Evolutionary conservation across 768 basidiomycete genomes (phyloP).

Genomic region (Clathrus columnatus): DNA sequence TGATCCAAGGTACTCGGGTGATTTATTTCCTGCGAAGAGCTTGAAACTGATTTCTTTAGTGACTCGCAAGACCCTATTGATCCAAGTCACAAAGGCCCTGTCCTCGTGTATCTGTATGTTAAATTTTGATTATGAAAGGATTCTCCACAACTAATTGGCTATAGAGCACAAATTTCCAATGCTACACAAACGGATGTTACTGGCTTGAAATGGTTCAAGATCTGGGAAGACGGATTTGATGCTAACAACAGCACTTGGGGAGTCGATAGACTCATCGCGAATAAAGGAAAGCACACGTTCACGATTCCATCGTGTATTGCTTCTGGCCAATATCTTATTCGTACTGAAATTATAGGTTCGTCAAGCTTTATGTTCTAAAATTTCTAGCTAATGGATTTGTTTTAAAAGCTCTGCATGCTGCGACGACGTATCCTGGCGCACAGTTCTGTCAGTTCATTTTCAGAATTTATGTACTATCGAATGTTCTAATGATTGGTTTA

Average conservation of each 20-base stretch:
- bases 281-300: slow-evolving; percentile 44
- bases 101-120: slow-evolving; percentile 41
- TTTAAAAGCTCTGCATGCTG: slow-evolving; percentile 34
- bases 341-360: slow-evolving; percentile 43
- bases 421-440: slow-evolving; percentile 41
- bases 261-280: slow-evolving; percentile 36
- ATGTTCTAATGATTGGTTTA: not conserved
- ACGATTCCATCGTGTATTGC: slow-evolving; percentile 38
- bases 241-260: slow-evolving; percentile 28
- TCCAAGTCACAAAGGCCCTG: slow-evolving; percentile 43
- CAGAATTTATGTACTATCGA: not conserved
- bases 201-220: slow-evolving; percentile 47
- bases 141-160: not conserved
- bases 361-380: not conserved
- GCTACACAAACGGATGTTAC: slow-evolving; percentile 40
- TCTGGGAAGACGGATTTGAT: slow-evolving; percentile 30
- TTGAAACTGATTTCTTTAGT: not conserved
- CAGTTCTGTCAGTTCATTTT: slow-evolving; percentile 37
- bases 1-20: slow-evolving; percentile 22
- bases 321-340: slow-evolving; percentile 39
- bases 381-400: not conserved
- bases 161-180: slow-evolving; percentile 35
- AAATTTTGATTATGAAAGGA: not conserved
- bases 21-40: not conserved
- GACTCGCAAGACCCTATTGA: slow-evolving; percentile 45